Conservation (phyloP, 352 stramenopile species). For the Globisporangium perplexum region DNA sequence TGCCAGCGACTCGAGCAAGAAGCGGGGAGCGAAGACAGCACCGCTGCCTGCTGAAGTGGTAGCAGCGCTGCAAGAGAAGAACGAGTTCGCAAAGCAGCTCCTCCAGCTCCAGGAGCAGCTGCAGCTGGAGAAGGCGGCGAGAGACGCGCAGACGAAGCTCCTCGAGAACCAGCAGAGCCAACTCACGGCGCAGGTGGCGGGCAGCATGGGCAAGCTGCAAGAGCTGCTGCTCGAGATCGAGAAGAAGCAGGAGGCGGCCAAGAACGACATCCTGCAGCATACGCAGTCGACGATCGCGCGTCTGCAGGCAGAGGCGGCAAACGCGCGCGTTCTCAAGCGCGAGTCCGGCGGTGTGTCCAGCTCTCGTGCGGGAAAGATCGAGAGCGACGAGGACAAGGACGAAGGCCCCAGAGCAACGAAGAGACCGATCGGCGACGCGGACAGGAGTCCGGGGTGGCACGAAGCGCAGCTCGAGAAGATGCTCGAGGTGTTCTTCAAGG, state of each 20-base stretch:
- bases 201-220: conserved; percentile 62
- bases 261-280: conserved; percentile 61
- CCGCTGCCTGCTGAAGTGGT: conserved; percentile 32
- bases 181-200: conserved; percentile 37
- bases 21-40: conserved; percentile 5
- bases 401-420: background rate
- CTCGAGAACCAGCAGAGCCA: conserved; percentile 48
- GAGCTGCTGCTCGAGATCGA: conserved; percentile 55
- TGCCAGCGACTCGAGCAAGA: background rate
- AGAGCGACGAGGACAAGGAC: conserved; percentile 51
- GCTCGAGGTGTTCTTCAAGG: conserved; percentile 52
- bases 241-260: conserved; percentile 48
- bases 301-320: conserved; percentile 30
- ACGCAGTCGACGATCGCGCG: conserved; percentile 46
- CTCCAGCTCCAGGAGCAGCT: conserved; percentile 52
- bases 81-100: conserved; percentile 50
- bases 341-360: conserved; percentile 14
- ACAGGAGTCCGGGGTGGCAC: conserved; percentile 11
- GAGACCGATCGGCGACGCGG: background rate
- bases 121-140: conserved; percentile 36
- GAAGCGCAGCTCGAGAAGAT: conserved; percentile 51
- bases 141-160: conserved; percentile 33
- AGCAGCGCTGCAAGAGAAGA: conserved; percentile 48
- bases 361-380: conserved; percentile 26
- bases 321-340: conserved; percentile 20